Evolutionary conservation across 2,329 filamentous ascomycete genomes (phyloP).

Genomic region (Coniochaeta sp.): DNA sequence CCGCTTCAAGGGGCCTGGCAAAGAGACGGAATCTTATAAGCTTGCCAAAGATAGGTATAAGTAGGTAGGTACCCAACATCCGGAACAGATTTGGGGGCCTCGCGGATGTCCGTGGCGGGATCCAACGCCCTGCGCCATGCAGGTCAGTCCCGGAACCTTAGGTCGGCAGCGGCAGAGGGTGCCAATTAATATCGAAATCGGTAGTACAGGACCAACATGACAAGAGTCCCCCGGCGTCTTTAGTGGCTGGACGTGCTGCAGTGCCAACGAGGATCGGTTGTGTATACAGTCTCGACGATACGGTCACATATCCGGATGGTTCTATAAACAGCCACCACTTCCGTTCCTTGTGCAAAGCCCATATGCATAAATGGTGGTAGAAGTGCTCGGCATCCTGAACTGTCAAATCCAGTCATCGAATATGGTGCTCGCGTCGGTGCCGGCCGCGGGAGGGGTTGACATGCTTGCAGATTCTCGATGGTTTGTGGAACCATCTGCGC

Average conservation of each 20-base stretch:
- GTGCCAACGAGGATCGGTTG: too few species aligned
- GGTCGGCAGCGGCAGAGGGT: background rate
- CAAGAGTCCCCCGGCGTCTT: background rate
- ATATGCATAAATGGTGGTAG: too few species aligned
- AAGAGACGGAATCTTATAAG: background rate
- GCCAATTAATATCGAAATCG: background rate
- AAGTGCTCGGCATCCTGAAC: too few species aligned
- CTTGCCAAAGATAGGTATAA: background rate
- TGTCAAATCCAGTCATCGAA: too few species aligned
- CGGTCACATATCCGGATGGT: too few species aligned
- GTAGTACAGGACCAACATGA: background rate
- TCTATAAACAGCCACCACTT: too few species aligned
- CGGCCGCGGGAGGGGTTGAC: background rate
- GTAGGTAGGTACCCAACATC: too few species aligned
- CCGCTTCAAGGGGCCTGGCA: background rate
- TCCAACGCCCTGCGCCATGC: background rate
- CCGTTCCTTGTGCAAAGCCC: too few species aligned
- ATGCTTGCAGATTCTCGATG: background rate
- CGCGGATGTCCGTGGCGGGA: background rate
- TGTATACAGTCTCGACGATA: too few species aligned
- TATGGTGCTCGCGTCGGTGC: background rate
- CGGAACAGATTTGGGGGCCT: background rate
- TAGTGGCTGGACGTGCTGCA: too few species aligned
- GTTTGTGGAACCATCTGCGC: background rate
- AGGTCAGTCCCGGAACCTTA: background rate